Conservation (phyloP, 768 basidiomycete genomes). For the Exsudoporus frostii region DNA sequence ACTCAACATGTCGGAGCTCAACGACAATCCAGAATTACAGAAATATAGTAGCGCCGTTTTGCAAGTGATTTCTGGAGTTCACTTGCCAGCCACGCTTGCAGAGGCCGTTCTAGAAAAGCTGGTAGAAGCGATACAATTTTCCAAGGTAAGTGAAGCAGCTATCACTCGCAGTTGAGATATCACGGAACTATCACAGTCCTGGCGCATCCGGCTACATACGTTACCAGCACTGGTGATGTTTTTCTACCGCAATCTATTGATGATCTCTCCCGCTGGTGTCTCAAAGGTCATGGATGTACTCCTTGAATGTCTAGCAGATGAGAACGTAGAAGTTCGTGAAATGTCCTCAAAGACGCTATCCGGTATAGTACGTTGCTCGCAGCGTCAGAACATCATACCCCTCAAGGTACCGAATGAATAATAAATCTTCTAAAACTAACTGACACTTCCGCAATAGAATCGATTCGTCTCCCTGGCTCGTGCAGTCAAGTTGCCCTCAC, state of each 20-base stretch:
- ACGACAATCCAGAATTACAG: slow-evolving; percentile 80
- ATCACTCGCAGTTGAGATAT: slow-evolving; percentile 6
- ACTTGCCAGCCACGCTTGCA: slow-evolving; percentile 66
- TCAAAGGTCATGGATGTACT: slow-evolving; percentile 78
- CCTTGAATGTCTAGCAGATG: slow-evolving; percentile 80
- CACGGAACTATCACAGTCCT: slow-evolving; percentile 52
- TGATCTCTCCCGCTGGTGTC: slow-evolving; percentile 65
- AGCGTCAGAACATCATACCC: slow-evolving; percentile 79
- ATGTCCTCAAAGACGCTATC: slow-evolving; percentile 86
- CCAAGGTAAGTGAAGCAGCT: slow-evolving; percentile 49
- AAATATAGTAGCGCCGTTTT: slow-evolving; percentile 76
- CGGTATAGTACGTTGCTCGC: slow-evolving; percentile 87
- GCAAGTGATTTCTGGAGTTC: slow-evolving; percentile 77
- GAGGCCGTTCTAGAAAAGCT: slow-evolving; percentile 59
- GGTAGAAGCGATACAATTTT: slow-evolving; percentile 70
- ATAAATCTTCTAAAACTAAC: not conserved
- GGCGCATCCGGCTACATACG: slow-evolving; percentile 86
- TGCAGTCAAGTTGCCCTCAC: slow-evolving; percentile 60
- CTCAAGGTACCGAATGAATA: slow-evolving; percentile 56
- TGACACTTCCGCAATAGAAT: slow-evolving; percentile 45
- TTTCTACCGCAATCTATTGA: slow-evolving; percentile 85
- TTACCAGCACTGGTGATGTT: slow-evolving; percentile 87
- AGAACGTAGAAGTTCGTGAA: slow-evolving; percentile 90
- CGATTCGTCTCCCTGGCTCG: slow-evolving; percentile 71
- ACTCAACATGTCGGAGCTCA: slow-evolving; percentile 86